These are phyloP conservation scores for Anthracocystis walkeri DNA, from an alignment of 1,284 basidiomycete genomes.

Conservation along the genomic window DNA sequence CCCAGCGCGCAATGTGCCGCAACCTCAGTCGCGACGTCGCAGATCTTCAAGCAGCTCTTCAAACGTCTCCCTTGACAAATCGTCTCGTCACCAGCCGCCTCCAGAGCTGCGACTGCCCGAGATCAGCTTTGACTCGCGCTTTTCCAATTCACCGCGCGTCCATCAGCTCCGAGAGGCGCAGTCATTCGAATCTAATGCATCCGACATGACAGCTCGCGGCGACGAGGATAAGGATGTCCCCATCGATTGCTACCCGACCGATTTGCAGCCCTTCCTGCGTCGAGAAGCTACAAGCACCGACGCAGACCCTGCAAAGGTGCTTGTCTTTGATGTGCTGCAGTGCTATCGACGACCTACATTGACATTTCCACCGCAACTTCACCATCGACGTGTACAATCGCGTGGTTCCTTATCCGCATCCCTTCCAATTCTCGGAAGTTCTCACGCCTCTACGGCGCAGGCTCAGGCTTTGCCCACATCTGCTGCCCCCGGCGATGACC, in stretches of 20 bases:
- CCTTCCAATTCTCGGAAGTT: background rate
- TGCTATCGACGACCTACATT: slow-evolving; percentile 33
- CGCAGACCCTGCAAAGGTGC: slow-evolving; percentile 9
- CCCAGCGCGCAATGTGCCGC: slow-evolving; percentile 11
- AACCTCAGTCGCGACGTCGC: slow-evolving; percentile 6
- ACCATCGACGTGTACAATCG: background rate
- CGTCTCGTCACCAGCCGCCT: background rate
- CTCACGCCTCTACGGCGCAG: slow-evolving; percentile 21
- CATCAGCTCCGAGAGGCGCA: slow-evolving; percentile 49
- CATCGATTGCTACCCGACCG: slow-evolving; percentile 24
- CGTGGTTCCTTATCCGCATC: slow-evolving; percentile 3
- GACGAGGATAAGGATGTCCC: slow-evolving; percentile 11
- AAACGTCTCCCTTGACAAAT: background rate
- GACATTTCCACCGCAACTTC: background rate
- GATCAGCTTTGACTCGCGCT: slow-evolving; percentile 25
- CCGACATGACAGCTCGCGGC: slow-evolving; percentile 39
- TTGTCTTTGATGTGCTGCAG: slow-evolving; percentile 59
- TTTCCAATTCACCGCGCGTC: slow-evolving; percentile 30
- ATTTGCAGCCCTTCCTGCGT: slow-evolving; percentile 29
- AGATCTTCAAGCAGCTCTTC: slow-evolving; percentile 36
- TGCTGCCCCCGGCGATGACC: slow-evolving; percentile 58
- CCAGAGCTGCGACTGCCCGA: slow-evolving; percentile 40
- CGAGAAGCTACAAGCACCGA: background rate
- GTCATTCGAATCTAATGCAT: slow-evolving; percentile 49
- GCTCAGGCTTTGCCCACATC: slow-evolving; percentile 45